Base-by-base conservation (phyloP, 495 filamentous ascomycete species). In the Xylaria venustula region DNA sequence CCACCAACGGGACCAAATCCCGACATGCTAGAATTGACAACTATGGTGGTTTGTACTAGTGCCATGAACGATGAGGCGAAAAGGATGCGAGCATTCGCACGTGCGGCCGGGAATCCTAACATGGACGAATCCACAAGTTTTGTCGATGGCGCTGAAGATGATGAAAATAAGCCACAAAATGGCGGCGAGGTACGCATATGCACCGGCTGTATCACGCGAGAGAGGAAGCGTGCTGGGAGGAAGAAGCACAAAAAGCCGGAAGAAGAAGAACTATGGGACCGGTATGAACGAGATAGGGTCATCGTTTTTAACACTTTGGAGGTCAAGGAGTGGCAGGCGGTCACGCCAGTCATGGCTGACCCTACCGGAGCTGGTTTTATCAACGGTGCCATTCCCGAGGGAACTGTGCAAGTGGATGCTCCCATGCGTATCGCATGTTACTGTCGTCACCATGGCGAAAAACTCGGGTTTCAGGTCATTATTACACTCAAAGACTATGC, bases 391-490 rank as follows among this genome's bases (percentile, higher is more conserved):
- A 70, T 84, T 3, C 86, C 87, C 11, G 75, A 80, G 7, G 86
- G 83, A 34, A 82, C 86, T 19, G 86, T 87, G 76, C 87, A 90
- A 67, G 85, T 95, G 20, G 85, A 92, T 64, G 82, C 88, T 7
- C 91, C 91, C 6, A 96, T 98, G 92, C 85, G 93, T n/a, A 96
- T 98, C 65, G 90, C 92, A 4, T 98, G 93, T 73, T 98, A 98
- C 74, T 97, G 93, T 73, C 86, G 93, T 3, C 93, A 98, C 70
- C 93, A 97, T 59, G 82, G 85, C 37, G 93, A 98, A 74, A 97
- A 97, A 69, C 75, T 87, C 55, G 93, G 93, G 2, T 98, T 96
- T 65, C 89, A 90, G 67, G 90, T 98, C 64, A 95, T 98, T 30
- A 94, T 97, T 69, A 97, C 93, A 2, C 76, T 98, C 53, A 95